Base-by-base conservation (phyloP, 2,329 filamentous ascomycete genomes). In the Stemphylium beticola region DNA sequence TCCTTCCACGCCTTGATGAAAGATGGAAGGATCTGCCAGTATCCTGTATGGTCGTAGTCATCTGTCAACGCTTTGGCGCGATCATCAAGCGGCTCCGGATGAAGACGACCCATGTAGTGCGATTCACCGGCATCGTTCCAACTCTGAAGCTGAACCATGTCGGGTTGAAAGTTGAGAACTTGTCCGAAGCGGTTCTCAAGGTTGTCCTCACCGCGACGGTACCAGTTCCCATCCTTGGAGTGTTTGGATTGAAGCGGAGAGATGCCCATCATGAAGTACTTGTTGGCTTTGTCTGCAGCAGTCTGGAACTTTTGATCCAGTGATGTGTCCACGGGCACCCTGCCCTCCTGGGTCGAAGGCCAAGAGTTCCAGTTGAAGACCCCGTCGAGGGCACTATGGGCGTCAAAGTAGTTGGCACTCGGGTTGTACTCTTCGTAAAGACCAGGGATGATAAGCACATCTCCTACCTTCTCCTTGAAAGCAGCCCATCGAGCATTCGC, bases 101-200 rank as follows among this genome's bases (percentile, higher is more conserved):
- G 78, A 9, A 72, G 49, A n/a, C 75, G 74, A 0, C 75, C 76
- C 55, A 78, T 73, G 47, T 79, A 78, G 54, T 77, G 76, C 10
- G 62, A 63, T 47, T 78, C 76, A 2, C 74, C 74, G 0, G 67
- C 74, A 44, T 78, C 76, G 43, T 78, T 78, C 76, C 76, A 78
- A 12, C 74, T 76, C 41, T 76, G 74, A 4, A 77, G 60, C 57
- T 78, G 70, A 9, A 77, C 57, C 46, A 77, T 74, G 42, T 77
- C 73, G 2, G 76, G 75, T 42, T 73, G 64, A 9, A 77, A 31
- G 7, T 51, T 36, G 1, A 78, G 63, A 10, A 71, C 67, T 51
- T 62, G 67, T 24, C 43, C 58, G 33, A 68, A 64, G 47, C 58
- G 68, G 38, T 67, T 44, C 17, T 73, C 69, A 14, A 77, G 67